phyloP scores from a whole-genome alignment of 2,329 filamentous ascomycete species.

The Colletotrichum tofieldiae region DNA sequence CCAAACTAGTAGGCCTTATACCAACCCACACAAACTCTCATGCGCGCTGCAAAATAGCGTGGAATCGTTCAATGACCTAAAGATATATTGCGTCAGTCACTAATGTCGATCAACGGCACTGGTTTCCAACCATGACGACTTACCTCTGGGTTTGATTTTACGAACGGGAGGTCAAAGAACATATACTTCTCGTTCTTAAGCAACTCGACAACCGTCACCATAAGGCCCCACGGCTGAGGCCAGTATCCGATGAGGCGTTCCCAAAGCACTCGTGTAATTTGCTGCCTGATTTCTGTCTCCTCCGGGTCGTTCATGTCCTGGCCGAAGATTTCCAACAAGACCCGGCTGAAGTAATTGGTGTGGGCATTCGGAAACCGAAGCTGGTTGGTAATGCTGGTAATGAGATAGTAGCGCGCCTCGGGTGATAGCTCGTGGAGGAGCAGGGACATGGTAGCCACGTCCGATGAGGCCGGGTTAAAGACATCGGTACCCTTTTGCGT shows the following conservation, averaged over 20 bases:
- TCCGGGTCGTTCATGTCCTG: constrained; percentile 81
- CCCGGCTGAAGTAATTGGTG: constrained; percentile 93
- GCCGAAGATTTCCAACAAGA: constrained; percentile 88
- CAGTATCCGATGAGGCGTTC: constrained; percentile 91
- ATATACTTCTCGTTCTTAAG: constrained; percentile 91
- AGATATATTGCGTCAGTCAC: not conserved
- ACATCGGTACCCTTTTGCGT: constrained; percentile 72
- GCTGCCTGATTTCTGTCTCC: constrained; percentile 87
- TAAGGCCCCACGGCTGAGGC: constrained; percentile 95
- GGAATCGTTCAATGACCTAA: constrained; percentile 44
- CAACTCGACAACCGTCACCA: constrained; percentile 90
- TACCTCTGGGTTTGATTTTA: constrained; percentile 92
- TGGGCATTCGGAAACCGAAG: constrained; percentile 90
- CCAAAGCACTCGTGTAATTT: constrained; percentile 89
- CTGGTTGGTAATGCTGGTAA: constrained; percentile 91
- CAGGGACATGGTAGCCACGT: constrained; percentile 81
- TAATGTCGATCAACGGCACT: not conserved
- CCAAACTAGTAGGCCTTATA: not conserved
- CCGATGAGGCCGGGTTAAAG: constrained; percentile 76
- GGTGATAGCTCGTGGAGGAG: constrained; percentile 82
- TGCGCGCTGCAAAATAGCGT: constrained; percentile 35
- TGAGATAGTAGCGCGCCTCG: constrained; percentile 87
- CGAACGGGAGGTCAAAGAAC: constrained; percentile 94
- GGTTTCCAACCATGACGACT: constrained; percentile 45
- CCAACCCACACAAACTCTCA: constrained; percentile 1